Percentiles rank a stretch among this genome's conserved stretches.
These are phyloP conservation scores for Beauveria sp. DNA, from an alignment of 2,329 filamentous ascomycete genomes.

Conservation along the genomic window DNA sequence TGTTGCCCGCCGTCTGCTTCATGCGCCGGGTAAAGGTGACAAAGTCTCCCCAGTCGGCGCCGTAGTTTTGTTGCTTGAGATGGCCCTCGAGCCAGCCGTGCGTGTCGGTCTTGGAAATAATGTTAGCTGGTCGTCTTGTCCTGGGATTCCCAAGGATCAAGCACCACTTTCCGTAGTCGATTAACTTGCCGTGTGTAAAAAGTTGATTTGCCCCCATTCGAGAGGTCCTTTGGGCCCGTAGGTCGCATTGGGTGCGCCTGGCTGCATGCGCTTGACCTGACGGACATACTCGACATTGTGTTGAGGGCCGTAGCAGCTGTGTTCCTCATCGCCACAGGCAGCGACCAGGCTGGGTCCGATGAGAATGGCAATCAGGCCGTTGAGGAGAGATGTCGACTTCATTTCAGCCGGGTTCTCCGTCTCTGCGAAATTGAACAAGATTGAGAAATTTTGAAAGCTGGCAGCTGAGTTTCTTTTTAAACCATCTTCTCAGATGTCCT, in stretches of 20 bases:
- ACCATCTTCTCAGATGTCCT: neutral
- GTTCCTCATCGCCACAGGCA: slow-evolving; percentile 26
- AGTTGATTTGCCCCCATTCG: slow-evolving; percentile 58
- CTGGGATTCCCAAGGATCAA: too few species aligned
- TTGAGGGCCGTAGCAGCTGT: slow-evolving; percentile 32
- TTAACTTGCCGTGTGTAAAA: slow-evolving; percentile 42
- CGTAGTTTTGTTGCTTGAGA: slow-evolving; percentile 54
- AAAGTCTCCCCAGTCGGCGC: slow-evolving; percentile 60
- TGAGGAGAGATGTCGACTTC: slow-evolving; percentile 5
- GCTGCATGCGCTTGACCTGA: slow-evolving; percentile 41
- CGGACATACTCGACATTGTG: slow-evolving; percentile 36
- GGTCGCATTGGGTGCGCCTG: slow-evolving; percentile 33
- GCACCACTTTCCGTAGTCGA: neutral
- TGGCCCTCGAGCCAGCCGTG: slow-evolving; percentile 55
- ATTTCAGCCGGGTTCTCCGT: neutral
- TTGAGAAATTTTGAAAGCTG: neutral
- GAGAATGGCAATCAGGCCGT: slow-evolving; percentile 11
- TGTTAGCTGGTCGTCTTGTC: too few species aligned
- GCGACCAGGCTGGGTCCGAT: slow-evolving; percentile 11
- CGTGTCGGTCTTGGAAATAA: slow-evolving; percentile 39
- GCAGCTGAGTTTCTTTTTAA: neutral
- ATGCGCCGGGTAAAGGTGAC: slow-evolving; percentile 52
- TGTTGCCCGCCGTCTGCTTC: slow-evolving; percentile 47
- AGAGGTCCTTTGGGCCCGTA: slow-evolving; percentile 37
- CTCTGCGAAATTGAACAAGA: neutral